A percentile compares a stretch with the other conserved stretches of the same genome.
phyloP scores from a whole-genome alignment of 2,329 filamentous ascomycete genomes.

The Monilinia vaccinii-corymbosi region DNA sequence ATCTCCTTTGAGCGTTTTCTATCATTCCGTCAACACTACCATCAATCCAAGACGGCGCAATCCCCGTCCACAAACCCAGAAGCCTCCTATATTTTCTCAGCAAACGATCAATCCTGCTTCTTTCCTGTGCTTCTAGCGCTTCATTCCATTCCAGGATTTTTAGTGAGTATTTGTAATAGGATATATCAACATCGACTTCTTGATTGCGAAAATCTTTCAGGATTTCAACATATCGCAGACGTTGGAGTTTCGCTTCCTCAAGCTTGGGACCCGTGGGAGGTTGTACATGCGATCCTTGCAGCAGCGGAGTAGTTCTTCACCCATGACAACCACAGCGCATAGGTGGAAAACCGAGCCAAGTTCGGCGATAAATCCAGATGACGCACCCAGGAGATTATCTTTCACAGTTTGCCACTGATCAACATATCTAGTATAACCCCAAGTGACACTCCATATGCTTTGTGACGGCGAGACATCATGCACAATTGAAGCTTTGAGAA shows the following conservation, averaged over 20 bases:
- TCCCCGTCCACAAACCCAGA: neutral
- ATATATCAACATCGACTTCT: conserved; percentile 11
- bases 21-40: neutral
- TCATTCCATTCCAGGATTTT: conserved; percentile 15
- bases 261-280: neutral
- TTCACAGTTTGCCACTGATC: conserved; percentile 16
- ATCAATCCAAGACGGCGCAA: neutral
- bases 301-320: conserved; percentile 14
- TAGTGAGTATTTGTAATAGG: conserved; percentile 18
- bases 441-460: conserved; percentile 4
- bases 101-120: neutral
- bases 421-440: conserved; percentile 7
- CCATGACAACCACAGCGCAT: conserved; percentile 15
- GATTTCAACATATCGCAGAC: conserved; percentile 14
- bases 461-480: neutral
- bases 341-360: conserved; percentile 15
- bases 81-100: conserved; percentile 6
- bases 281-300: neutral
- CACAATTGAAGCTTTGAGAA: conserved; percentile 13
- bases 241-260: neutral
- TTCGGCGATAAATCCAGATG: conserved; percentile 7
- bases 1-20: neutral
- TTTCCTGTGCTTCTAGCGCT: conserved; percentile 2
- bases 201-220: conserved; percentile 16
- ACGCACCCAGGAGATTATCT: conserved; percentile 9